Percentiles rank a stretch among this genome's conserved stretches.
Evolutionary conservation across 306 rosid species (phyloP).

Genomic region (Begonia loranthoides): DNA sequence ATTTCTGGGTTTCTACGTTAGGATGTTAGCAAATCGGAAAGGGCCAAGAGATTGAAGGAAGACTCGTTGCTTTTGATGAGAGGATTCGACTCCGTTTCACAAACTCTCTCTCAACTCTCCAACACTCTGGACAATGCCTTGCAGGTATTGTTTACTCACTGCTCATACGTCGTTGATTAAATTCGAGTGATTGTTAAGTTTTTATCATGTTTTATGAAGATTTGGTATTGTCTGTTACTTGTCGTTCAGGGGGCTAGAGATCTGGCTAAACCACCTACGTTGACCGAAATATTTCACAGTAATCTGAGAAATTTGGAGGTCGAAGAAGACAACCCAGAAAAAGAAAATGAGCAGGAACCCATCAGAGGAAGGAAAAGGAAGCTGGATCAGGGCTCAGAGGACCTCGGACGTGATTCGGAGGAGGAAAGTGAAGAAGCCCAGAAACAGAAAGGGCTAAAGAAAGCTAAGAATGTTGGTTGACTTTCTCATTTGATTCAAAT

Average conservation of each 20-base stretch:
- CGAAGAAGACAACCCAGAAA: conserved; percentile 24
- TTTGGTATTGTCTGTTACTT: conserved; percentile 2
- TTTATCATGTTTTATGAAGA: not conserved
- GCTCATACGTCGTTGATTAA: too few species aligned
- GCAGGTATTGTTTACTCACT: conserved; percentile 29
- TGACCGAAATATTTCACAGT: conserved; percentile 59
- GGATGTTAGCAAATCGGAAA: conserved; percentile 22
- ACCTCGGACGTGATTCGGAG: conserved; percentile 23
- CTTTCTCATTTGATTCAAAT: not conserved
- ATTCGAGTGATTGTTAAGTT: not conserved
- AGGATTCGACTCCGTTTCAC: conserved; percentile 78
- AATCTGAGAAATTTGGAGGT: conserved; percentile 23
- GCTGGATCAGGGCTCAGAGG: conserved; percentile 39
- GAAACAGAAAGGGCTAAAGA: conserved; percentile 44
- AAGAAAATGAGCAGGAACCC: conserved; percentile 22
- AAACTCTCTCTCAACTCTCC: conserved; percentile 63
- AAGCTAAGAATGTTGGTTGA: conserved; percentile 64
- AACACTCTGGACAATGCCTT: conserved; percentile 65
- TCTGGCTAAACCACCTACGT: conserved; percentile 66
- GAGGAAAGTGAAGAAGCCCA: conserved; percentile 19
- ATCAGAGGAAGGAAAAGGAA: conserved; percentile 57
- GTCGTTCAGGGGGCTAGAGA: conserved; percentile 59
- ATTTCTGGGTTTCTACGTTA: conserved; percentile 4
- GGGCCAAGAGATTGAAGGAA: conserved; percentile 38
- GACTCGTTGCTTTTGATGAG: conserved; percentile 58